A percentile compares a stretch with the other conserved stretches of the same genome.
These are phyloP conservation scores for Boletales sp. DNA, from an alignment of 768 basidiomycete genomes.

Conservation along the genomic window DNA sequence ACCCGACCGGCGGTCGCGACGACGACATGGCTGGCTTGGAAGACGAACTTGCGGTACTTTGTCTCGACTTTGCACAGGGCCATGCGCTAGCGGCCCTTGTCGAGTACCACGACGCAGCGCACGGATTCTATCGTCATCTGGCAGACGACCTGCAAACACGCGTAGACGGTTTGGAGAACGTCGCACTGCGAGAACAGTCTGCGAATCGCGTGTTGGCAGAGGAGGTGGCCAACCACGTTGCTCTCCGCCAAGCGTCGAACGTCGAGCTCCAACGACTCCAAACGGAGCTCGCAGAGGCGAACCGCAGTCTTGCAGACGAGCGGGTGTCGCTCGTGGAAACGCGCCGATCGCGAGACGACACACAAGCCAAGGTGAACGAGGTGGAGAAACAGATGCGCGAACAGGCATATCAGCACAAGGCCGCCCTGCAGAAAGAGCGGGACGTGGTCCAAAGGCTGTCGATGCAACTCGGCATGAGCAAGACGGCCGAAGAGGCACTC, in stretches of 20 bases:
- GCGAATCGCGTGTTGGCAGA: conserved; percentile 19
- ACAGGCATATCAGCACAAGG: conserved; percentile 33
- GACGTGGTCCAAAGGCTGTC: conserved; percentile 47
- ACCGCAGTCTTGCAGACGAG: conserved; percentile 19
- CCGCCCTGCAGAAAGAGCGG: conserved; percentile 43
- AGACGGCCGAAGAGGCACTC: conserved; percentile 65
- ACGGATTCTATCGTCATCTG: conserved; percentile 37
- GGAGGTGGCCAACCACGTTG: conserved; percentile 40
- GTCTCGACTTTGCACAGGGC: conserved; percentile 16
- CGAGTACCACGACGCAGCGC: conserved; percentile 19
- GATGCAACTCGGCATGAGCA: conserved; percentile 48
- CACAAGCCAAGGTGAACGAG: conserved; percentile 25
- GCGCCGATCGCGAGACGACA: conserved; percentile 17
- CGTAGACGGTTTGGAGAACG: conserved; percentile 6
- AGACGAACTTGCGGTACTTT: conserved; percentile 13
- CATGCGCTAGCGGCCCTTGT: conserved; percentile 9
- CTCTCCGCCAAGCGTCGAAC: conserved; percentile 40
- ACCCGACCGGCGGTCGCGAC: neutral
- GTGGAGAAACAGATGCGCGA: conserved; percentile 28
- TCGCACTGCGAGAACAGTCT: conserved; percentile 13
- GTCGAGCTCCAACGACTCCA: conserved; percentile 39
- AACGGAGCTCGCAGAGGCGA: conserved; percentile 32
- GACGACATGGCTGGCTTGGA: conserved; percentile 10
- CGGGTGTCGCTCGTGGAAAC: conserved; percentile 16
- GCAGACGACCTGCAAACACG: conserved; percentile 32